Conservation (phyloP, 345 rosid genomes). For the Pistacia vera region DNA sequence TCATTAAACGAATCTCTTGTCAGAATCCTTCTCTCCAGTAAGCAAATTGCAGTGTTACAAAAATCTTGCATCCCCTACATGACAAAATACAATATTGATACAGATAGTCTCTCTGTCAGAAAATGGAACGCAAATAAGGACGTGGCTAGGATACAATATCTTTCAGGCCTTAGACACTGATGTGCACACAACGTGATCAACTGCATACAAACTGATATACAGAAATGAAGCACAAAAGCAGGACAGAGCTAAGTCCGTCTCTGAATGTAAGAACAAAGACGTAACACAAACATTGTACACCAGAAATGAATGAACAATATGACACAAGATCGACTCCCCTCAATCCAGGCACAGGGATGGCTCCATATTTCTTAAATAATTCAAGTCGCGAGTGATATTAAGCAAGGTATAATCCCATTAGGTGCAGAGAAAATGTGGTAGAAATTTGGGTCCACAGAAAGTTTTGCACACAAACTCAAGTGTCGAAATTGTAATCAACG, state of each 20-base stretch:
- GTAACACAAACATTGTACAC: neutral
- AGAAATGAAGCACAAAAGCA: neutral
- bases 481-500: neutral
- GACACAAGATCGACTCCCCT: slow-evolving; percentile 17
- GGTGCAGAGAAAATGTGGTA: neutral
- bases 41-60: neutral
- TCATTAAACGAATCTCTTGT: neutral
- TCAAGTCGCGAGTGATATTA: neutral
- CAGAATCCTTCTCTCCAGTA: neutral
- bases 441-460: neutral
- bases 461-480: neutral
- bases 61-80: neutral
- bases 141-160: neutral
- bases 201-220: neutral
- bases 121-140: neutral
- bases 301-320: slow-evolving; percentile 21
- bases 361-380: neutral
- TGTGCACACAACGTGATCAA: no score
- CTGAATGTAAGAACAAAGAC: neutral
- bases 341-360: neutral
- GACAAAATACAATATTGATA: slow-evolving; percentile 32
- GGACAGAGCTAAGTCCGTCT: neutral
- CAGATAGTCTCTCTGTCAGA: slow-evolving; percentile 50
- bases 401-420: no score
- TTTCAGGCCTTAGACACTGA: neutral